Evolutionary conservation across 2,329 filamentous ascomycete species (phyloP), one percentile per base, ranked within the genome.

Genomic region (Fusarium albosuccineum): DNA sequence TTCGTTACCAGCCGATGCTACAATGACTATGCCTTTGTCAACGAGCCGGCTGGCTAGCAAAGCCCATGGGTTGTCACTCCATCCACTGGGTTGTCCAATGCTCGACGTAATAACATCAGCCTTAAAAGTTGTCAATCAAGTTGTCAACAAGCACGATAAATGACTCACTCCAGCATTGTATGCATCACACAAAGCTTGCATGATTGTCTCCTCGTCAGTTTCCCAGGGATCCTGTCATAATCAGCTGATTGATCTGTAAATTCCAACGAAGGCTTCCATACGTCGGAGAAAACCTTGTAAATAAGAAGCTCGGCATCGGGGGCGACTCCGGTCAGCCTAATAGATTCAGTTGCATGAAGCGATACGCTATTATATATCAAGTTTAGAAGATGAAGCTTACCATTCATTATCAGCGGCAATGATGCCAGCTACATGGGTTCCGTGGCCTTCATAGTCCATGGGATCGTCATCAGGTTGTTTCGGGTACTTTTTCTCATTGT

Each of bases 1-100:
- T 14, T 82, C 79, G 56, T 87, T 87, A 13, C 85, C 85, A 5
- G 82, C 83, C 2, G 85, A 81, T 26, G 86, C 81, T 9, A 82
- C 81, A 14, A 86, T 79, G 9, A 85, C 80, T 1, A 86, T 77
- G 8, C 85, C 85, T 22, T 80, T 75, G 5, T 78, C 70, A 7
- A 82, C 81, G 39, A 83, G 74, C 6, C 79, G 76, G 27, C 76
- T 79, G 9, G 80, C 77, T 3, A 83, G 72, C 2, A 79, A 66
- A 2, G 81, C 80, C 81, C 78, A 82, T 8, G 80, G 79, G 36
- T 81, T 81, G 36, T 80, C 75, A 17, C 70, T 69, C 67, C 79
- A 82, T 16, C 82, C 82, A 42, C 76, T 73, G 1, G 76, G 72
- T 5, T 72, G 64, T 2, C 80, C 79, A 51, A 83, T 77, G 54